Conservation (phyloP, 2,329 filamentous ascomycete genomes). For the Trichoderma semiorbis region DNA sequence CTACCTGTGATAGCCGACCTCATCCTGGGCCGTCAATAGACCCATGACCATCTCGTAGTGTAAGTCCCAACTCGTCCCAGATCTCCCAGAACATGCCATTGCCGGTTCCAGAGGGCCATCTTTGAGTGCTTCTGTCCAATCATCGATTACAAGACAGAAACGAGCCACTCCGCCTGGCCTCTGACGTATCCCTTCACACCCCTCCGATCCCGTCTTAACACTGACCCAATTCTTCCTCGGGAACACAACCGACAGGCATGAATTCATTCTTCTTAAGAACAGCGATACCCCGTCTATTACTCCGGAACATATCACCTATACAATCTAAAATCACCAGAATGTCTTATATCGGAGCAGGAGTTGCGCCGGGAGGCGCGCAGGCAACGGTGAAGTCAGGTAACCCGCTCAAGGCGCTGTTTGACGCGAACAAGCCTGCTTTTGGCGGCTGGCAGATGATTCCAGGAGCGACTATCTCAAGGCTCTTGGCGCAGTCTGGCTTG, state of each 20-base stretch:
- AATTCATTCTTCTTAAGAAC: conserved; percentile 3
- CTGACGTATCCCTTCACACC: neutral
- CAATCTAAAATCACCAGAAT: neutral
- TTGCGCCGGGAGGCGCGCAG: neutral
- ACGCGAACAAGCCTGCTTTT: conserved; percentile 46
- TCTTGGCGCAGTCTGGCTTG: conserved; percentile 57
- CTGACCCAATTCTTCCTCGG: neutral
- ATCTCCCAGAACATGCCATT: neutral
- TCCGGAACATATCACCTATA: neutral
- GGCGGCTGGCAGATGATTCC: conserved; percentile 64
- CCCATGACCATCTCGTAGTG: neutral
- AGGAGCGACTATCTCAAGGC: conserved; percentile 55
- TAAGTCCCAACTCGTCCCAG: neutral
- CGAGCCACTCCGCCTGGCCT: neutral
- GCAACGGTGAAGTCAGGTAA: conserved; percentile 44
- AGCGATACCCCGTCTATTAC: neutral
- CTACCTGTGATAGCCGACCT: neutral
- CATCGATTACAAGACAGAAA: neutral
- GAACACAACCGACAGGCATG: neutral
- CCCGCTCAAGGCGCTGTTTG: conserved; percentile 48
- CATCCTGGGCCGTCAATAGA: neutral
- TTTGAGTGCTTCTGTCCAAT: neutral
- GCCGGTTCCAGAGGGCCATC: neutral
- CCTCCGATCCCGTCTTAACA: neutral
- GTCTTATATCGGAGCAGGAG: conserved; percentile 5